These are phyloP conservation scores for Podospora conica DNA, from an alignment of 495 filamentous ascomycete genomes.

Conservation along the genomic window DNA sequence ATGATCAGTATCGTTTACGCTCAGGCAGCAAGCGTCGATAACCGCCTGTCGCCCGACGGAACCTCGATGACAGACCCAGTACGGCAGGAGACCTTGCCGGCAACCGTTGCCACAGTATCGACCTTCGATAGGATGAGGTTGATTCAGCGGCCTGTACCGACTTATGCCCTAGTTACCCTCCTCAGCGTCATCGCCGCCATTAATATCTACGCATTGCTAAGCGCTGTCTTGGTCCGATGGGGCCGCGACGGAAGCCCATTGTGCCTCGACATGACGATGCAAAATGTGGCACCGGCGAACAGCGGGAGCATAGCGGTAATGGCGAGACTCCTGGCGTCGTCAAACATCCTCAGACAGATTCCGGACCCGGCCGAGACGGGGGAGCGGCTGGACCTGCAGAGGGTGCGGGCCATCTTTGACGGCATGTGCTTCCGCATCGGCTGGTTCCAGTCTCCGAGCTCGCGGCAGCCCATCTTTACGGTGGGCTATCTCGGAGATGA, in stretches of 20 bases:
- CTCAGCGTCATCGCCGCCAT: background rate
- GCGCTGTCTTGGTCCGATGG: background rate
- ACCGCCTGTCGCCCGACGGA: background rate
- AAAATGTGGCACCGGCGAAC: background rate
- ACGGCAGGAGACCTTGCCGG: background rate
- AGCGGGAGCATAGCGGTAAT: background rate
- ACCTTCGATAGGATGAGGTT: background rate
- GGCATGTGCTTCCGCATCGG: background rate
- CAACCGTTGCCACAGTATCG: background rate
- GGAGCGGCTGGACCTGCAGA: background rate
- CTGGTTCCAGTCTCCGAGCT: background rate
- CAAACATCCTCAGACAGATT: background rate
- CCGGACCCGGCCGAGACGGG: background rate
- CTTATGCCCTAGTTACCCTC: background rate
- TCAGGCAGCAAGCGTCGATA: background rate
- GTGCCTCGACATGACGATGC: background rate
- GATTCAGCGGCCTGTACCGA: background rate
- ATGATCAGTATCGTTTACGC: background rate
- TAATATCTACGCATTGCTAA: background rate
- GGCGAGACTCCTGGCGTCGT: background rate
- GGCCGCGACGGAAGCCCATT: background rate
- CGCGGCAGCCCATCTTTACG: background rate
- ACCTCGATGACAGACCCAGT: background rate
- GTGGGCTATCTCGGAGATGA: background rate
- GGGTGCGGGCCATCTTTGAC: background rate